Evolutionary conservation across 2,329 filamentous ascomycete species (phyloP).

Genomic region (Fusarium humuli): DNA sequence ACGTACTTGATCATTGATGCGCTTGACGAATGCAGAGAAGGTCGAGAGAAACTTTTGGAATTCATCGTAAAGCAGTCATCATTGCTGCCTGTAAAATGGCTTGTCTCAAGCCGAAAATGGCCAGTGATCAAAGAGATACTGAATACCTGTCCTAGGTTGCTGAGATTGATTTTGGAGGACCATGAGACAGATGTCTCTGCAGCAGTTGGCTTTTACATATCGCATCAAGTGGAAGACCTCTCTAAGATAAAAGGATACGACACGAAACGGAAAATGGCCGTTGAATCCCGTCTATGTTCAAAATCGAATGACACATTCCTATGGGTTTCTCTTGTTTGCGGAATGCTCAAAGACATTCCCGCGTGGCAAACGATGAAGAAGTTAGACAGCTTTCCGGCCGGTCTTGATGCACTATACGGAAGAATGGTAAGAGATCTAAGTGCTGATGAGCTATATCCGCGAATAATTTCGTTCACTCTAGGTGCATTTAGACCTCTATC

Average conservation of each 20-base stretch:
- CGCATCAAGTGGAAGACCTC: accelerated
- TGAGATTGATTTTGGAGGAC: accelerated
- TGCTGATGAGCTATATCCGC: too few species aligned
- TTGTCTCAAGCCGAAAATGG: accelerated
- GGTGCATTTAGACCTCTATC: too few species aligned
- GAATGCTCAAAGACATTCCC: accelerated
- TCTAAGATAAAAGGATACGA: too few species aligned
- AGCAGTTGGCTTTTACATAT: too few species aligned
- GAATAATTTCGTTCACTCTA: accelerated
- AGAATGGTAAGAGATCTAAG: too few species aligned
- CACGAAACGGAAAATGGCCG: accelerated
- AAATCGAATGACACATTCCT: accelerated
- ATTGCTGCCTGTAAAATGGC: accelerated
- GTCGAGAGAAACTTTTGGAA: accelerated
- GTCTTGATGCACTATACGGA: too few species aligned
- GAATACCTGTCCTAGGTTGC: accelerated
- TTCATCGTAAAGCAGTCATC: too few species aligned
- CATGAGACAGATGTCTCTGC: accelerated
- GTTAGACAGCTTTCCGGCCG: accelerated
- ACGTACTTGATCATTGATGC: accelerated
- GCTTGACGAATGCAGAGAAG: too few species aligned
- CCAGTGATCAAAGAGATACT: too few species aligned
- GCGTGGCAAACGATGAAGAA: too few species aligned
- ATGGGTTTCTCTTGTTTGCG: too few species aligned
- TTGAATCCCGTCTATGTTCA: accelerated